Percentiles rank a stretch among this genome's conserved stretches.
Evolutionary conservation across 1,139 yeast genomes (phyloP).

Genomic region (Protomyces macrosporus): DNA sequence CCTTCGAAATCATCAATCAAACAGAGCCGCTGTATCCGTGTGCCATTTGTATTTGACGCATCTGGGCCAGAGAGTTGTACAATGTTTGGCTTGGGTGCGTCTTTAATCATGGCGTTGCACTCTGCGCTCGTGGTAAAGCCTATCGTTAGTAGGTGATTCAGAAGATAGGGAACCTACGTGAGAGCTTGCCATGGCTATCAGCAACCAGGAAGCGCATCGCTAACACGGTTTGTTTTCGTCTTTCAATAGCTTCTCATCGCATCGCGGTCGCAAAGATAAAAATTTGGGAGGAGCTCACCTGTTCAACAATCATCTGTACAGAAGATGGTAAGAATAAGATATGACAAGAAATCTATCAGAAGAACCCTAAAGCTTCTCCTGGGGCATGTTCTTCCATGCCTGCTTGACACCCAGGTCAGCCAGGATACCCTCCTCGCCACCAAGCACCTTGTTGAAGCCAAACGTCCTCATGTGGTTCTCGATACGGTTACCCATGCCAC

Average conservation of each 20-base stretch:
- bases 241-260: background rate
- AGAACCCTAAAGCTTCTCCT: background rate
- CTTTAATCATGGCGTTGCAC: background rate
- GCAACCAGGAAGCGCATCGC: background rate
- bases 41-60: background rate
- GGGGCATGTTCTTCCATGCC: constrained; percentile 8
- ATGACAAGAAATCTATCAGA: background rate
- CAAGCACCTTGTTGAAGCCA: constrained; percentile 45
- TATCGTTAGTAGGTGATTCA: background rate
- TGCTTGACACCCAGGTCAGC: constrained; percentile 40
- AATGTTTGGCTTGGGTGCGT: background rate
- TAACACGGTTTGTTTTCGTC: background rate
- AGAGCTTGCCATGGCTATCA: background rate
- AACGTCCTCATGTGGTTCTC: constrained; percentile 46
- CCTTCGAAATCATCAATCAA: background rate
- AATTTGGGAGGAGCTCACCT: background rate
- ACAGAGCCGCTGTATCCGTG: background rate
- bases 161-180: background rate
- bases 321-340: background rate
- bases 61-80: background rate
- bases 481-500: constrained; percentile 45
- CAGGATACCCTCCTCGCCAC: constrained; percentile 47
- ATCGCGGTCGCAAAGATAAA: background rate
- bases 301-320: background rate
- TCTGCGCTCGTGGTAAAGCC: background rate